phyloP scores from a whole-genome alignment of 2,329 filamentous ascomycete species.

The Aspergillus tubingensis region DNA sequence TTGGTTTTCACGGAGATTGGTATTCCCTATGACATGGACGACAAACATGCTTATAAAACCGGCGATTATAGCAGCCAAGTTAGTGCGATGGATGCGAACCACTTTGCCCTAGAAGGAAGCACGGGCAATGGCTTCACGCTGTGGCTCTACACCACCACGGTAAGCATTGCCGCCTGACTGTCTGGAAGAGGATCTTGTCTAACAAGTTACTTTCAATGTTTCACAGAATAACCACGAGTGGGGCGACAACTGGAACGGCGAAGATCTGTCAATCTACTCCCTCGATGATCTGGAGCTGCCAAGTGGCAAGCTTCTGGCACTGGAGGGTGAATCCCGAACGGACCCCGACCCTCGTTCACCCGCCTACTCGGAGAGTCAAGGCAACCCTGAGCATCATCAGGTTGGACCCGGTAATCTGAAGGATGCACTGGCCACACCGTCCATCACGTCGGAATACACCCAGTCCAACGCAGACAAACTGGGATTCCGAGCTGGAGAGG shows the following conservation, averaged over 20 bases:
- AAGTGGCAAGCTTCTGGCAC: slow-evolving; percentile 29
- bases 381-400: slow-evolving; percentile 45
- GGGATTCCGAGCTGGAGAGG: slow-evolving; percentile 89
- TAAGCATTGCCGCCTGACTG: slow-evolving; percentile 37
- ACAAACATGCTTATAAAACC: slow-evolving; percentile 91
- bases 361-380: slow-evolving; percentile 56
- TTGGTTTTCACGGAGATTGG: slow-evolving; percentile 93
- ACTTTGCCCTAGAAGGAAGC: slow-evolving; percentile 86
- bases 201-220: neutral
- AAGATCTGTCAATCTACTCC: slow-evolving; percentile 90
- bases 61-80: slow-evolving; percentile 93
- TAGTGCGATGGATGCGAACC: slow-evolving; percentile 91
- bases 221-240: slow-evolving; percentile 77
- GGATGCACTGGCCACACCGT: slow-evolving; percentile 61
- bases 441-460: slow-evolving; percentile 59
- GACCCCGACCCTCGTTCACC: slow-evolving; percentile 49
- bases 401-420: slow-evolving; percentile 77
- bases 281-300: slow-evolving; percentile 70
- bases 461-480: slow-evolving; percentile 60
- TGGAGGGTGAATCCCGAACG: slow-evolving; percentile 41
- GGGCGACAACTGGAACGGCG: slow-evolving; percentile 96
- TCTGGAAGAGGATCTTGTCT: neutral
- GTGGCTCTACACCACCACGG: slow-evolving; percentile 80
- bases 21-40: slow-evolving; percentile 98
- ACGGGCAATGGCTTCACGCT: slow-evolving; percentile 81